phyloP scores from a whole-genome alignment of 495 filamentous ascomycete genomes.

The Hyphodiscus hymeniophilus region DNA sequence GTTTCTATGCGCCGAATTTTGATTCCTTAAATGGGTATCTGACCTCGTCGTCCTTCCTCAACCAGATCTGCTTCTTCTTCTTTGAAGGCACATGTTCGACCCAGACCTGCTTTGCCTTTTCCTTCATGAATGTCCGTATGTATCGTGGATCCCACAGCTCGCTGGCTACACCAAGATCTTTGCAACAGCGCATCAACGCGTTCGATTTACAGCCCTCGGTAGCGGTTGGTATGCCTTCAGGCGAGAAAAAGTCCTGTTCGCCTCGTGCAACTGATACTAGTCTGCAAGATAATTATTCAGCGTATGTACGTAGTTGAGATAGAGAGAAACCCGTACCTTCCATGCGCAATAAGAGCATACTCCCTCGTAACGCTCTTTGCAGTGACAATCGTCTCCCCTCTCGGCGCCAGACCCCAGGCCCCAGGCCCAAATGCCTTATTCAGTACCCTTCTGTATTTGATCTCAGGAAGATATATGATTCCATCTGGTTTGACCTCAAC shows the following conservation, averaged over 20 bases:
- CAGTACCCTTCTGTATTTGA: slow-evolving; percentile 92
- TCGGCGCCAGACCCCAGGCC: slow-evolving; percentile 86
- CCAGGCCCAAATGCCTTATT: slow-evolving; percentile 91
- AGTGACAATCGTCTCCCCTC: slow-evolving; percentile 86
- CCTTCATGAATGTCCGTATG: slow-evolving; percentile 61
- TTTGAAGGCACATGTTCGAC: slow-evolving; percentile 78
- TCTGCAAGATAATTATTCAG: slow-evolving; percentile 31
- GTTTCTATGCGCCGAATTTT: slow-evolving; percentile 26
- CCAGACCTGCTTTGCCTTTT: slow-evolving; percentile 62
- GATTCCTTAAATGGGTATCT: slow-evolving; percentile 73
- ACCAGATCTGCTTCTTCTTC: slow-evolving; percentile 81
- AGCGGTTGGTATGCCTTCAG: slow-evolving; percentile 90
- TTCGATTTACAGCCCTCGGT: slow-evolving; percentile 97
- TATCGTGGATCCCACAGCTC: slow-evolving; percentile 96
- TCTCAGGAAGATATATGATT: slow-evolving; percentile 93
- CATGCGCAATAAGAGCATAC: slow-evolving; percentile 85
- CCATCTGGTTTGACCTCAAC: slow-evolving; percentile 96
- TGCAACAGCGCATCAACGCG: slow-evolving; percentile 93
- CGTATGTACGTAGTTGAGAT: neutral
- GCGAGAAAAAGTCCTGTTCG: slow-evolving; percentile 90
- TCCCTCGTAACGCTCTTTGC: slow-evolving; percentile 84
- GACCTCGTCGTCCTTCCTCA: slow-evolving; percentile 75
- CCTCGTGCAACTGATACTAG: slow-evolving; percentile 88
- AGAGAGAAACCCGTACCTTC: slow-evolving; percentile 56
- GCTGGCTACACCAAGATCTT: slow-evolving; percentile 89